Base-by-base conservation (phyloP, 2,329 filamentous ascomycete genomes). In the Fusarium marasasianum region DNA sequence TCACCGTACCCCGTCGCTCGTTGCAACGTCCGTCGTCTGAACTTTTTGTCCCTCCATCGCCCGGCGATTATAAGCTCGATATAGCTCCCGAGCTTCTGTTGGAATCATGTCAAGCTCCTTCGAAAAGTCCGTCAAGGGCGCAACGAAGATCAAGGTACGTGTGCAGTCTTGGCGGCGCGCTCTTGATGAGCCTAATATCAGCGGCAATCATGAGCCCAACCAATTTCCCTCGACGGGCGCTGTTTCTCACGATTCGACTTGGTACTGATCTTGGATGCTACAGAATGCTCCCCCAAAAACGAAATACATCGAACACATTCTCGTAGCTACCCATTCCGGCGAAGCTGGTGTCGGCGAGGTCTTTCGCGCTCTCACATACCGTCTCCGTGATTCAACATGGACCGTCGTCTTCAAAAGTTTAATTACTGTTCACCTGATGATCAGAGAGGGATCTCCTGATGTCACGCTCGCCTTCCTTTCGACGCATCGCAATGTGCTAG, bases 371-470 rank as follows among this genome's bases (percentile, higher is more conserved):
- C 87, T 99, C 62, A 95, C 97, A 81, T 91, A 94, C 81, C 91
- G 96, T 59, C 85, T 99, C 76, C 92, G 95, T 81, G 96, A 99
- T 82, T 96, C 96, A 76, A 98, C 96, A 87, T 99, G 96, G 96
- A 99, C 96, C n/a, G 95, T 98, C 66, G 96, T 98, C 74, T 98
- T 98, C 91, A 99, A 99, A 87, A 92, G 94, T 78, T 87, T 99
- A 76, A 98, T 98, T 78, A 96, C 97, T 55, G 91, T 97, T 53
- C 96, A 99, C 82, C 86, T 98, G 71, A 98, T 99, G 96, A 96
- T 99, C 81, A 91, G 96, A 76, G 96, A 99, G 85, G 96, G 96
- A 61, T 92, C 95, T 73, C 91, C 92, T 40, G 94, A 98, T 81
- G 93, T 95, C 55, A 98, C 96, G 6, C 87, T 99, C 75, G 89